Evolutionary conservation across 108 stramenopile genomes (phyloP).

Genomic region (Skeletonema potamos): DNA sequence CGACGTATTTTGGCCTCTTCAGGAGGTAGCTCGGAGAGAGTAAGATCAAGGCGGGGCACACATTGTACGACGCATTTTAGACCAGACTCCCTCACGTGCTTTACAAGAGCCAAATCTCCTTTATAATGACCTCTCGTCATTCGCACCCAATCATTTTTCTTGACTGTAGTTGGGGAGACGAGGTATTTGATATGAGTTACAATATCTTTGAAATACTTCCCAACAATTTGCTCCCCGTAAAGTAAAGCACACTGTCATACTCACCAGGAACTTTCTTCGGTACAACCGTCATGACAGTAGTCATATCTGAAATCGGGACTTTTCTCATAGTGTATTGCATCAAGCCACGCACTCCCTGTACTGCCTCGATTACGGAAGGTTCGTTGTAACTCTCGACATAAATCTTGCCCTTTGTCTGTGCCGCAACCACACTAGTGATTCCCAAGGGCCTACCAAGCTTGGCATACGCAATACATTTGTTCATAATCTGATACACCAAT

Average conservation of each 20-base stretch:
- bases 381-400: conserved; percentile 94
- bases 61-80: conserved; percentile 90
- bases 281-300: conserved; percentile 91
- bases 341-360: conserved; percentile 87
- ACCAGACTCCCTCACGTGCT: conserved; percentile 88
- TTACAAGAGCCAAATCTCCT: conserved; percentile 94
- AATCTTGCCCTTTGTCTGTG: conserved; percentile 87
- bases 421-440: conserved; percentile 86
- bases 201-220: not conserved
- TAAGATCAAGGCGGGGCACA: conserved; percentile 93
- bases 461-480: conserved; percentile 89
- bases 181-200: not conserved
- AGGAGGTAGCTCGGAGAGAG: conserved; percentile 64
- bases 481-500: conserved; percentile 92
- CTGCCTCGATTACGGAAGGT: conserved; percentile 88
- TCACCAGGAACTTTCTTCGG: conserved; percentile 87
- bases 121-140: conserved; percentile 93
- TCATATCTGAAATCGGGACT: conserved; percentile 94
- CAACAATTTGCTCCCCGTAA: not conserved
- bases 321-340: conserved; percentile 81
- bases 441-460: conserved; percentile 78
- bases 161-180: conserved; percentile 49
- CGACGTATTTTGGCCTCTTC: conserved; percentile 83
- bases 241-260: conserved; percentile 19
- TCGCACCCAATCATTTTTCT: conserved; percentile 95